A percentile compares a stretch with the other conserved stretches of the same genome.
Conservation (phyloP, 1,284 basidiomycete species). For the Chalciporus piperatoides region DNA sequence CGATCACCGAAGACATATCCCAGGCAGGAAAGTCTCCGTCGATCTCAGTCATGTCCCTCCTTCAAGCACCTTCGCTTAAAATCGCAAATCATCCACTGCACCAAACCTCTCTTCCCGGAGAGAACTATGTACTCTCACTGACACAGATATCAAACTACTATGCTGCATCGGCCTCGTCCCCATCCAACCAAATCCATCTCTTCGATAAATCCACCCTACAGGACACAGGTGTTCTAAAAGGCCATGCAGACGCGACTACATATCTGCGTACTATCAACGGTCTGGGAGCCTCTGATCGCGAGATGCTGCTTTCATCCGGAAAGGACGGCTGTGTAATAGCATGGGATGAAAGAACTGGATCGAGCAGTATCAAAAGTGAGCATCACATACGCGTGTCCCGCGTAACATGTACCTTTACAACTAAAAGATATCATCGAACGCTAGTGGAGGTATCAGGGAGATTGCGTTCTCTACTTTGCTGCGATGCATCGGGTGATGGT, state of each 20-base stretch:
- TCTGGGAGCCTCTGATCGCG: conserved; percentile 31
- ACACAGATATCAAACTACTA: conserved; percentile 46
- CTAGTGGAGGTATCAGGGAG: conserved; percentile 49
- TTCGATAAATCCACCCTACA: conserved; percentile 57
- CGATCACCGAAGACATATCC: conserved; percentile 28
- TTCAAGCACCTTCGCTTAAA: conserved; percentile 29
- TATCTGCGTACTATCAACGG: conserved; percentile 41
- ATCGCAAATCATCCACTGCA: conserved; percentile 32
- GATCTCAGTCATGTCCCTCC: conserved; percentile 25
- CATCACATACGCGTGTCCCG: conserved; percentile 22
- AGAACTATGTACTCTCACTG: conserved; percentile 57
- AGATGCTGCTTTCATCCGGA: conserved; percentile 55
- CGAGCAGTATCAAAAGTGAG: conserved; percentile 58
- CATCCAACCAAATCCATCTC: conserved; percentile 56
- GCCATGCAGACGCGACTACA: conserved; percentile 53
- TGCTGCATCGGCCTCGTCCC: conserved; percentile 55
- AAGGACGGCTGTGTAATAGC: conserved; percentile 60
- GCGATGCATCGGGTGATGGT: conserved; percentile 66
- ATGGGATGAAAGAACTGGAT: conserved; percentile 65
- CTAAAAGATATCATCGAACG: conserved; percentile 37
- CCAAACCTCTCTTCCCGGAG: conserved; percentile 38
- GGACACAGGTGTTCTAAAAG: conserved; percentile 44
- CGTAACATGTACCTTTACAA: conserved; percentile 36
- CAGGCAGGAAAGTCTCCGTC: conserved; percentile 25
- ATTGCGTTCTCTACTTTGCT: conserved; percentile 51